Evolutionary conservation across 1,139 yeast genomes (phyloP), one percentile per base, ranked within the genome.

Genomic region (Debaryomycetaceae sp.): DNA sequence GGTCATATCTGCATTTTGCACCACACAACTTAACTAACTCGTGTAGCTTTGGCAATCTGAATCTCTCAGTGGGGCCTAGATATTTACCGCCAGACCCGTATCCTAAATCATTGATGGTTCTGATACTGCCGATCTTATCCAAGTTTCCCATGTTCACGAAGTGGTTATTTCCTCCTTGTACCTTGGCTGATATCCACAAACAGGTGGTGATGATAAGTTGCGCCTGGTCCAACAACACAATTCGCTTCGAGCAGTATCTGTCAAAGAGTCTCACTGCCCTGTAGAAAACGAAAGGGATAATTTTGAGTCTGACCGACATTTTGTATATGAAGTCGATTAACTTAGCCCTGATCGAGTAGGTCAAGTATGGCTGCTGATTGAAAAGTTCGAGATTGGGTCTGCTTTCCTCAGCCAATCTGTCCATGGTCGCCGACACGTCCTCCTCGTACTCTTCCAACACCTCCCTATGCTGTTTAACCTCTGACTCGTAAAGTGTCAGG

Each of bases 131-230:
- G 24, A 61, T 52, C 49, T 65, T 65, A 37, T 63, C 67, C 36
- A 63, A 49, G 47, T 69, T 68, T 42, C 50, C 57, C 49, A 72
- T 70, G 60, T 81, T 81, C 46, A 81, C 76, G 53, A 81, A 80
- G 63, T 83, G 89, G 55, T 81, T 81, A 58, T 84, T 82, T 33
- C 89, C 89, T 39, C 89, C 89, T 61, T 76, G 78, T 4, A 81
- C 67, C 59, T 83, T 83, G 31, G 83, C 76, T 6, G 98, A 97
- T 40, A 93, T 82, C 97, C 98, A 91, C 44, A 93, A 74, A 5
- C 97, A 88, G 1, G 97, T 86, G 58, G 96, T 86, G 3, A 97
- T 97, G n/a, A 93, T 91, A 50, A 93, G 72, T 63, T 91, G 97
- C 62, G 89, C 90, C 63, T 93, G 98, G 53, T 89, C 82, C 59